phyloP scores from a whole-genome alignment of 176 grass and related monocot genomes.

The Canna indica region DNA sequence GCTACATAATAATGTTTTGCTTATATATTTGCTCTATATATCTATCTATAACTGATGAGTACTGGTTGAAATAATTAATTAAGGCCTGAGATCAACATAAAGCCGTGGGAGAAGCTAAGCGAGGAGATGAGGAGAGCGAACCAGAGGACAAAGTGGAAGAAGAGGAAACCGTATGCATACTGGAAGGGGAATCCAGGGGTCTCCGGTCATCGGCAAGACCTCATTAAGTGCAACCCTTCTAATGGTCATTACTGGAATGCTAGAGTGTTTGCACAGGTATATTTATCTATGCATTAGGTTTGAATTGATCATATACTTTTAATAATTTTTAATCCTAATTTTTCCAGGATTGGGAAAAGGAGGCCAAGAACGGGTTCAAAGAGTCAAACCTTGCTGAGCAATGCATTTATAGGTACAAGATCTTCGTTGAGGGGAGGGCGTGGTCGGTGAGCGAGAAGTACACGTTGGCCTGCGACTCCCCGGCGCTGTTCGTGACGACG shows the following conservation, averaged over 20 bases:
- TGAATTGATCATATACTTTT: no score
- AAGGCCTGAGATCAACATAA: constrained; percentile 42
- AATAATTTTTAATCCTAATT: no score
- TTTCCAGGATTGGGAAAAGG: constrained; percentile 39
- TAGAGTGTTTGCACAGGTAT: constrained; percentile 31
- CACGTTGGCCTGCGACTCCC: constrained; percentile 48
- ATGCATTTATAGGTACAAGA: constrained; percentile 64
- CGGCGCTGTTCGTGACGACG: constrained; percentile 27
- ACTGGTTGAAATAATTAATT: neutral
- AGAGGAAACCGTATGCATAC: constrained; percentile 41
- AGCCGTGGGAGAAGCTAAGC: constrained; percentile 27
- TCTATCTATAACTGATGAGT: no score
- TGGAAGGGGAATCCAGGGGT: constrained; percentile 39
- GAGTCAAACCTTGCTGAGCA: constrained; percentile 41
- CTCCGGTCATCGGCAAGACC: constrained; percentile 13
- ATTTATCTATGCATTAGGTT: no score
- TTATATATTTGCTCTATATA: no score
- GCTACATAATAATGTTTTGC: neutral
- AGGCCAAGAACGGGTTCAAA: constrained; percentile 23
- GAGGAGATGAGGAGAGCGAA: constrained; percentile 31
- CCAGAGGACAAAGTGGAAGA: constrained; percentile 27
- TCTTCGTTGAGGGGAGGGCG: constrained; percentile 41
- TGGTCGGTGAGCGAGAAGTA: constrained; percentile 68
- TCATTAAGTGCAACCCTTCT: constrained; percentile 33
- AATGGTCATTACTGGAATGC: constrained; percentile 47